Base-by-base conservation (phyloP, 768 basidiomycete genomes). In the Pisolithus tinctorius region DNA sequence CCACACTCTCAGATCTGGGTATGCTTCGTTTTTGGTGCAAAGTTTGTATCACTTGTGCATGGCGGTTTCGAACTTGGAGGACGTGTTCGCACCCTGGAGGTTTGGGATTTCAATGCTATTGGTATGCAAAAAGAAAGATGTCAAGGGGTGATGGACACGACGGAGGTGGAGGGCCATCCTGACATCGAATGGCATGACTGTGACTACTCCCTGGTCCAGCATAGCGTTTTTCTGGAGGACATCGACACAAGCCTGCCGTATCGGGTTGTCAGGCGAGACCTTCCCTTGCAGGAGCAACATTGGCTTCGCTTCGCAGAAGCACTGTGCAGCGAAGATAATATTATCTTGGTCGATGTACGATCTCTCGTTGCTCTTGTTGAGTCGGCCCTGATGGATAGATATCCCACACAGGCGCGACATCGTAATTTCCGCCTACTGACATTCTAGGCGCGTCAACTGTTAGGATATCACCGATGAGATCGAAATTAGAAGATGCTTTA, bases 261-360 rank as follows among this genome's bases (percentile, higher is more conserved):
- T 60, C 69, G 73, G 34, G 59, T 74, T 17, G 66, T 64, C 50
- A 62, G 59, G 9, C 55, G 66, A 25, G 50, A 16, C 47, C 49
- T 69, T 48, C 53, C 47, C 14, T 52, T 55, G 10, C 44, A 50
- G 41, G 14, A 36, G 31, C 46, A 48, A 44, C 52, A 47, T 1
- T 53, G 55, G 20, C 56, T 46, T 0, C 37, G 29, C 1, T 67
- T 60, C 44, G 53, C 58, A 27, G 61, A 63, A 31, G 71, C 70
- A 7, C 75, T 85, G 74, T 77, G 81, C 67, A 76, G 72, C 55
- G 80, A 82, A 61, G 82, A 84, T 63, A 69, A 66, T 52, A 55
- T 84, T 7, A 64, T 85, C 45, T 63, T 80, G 3, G 77, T 82
- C 37, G 71, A 78, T 59, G 75, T 78, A 14, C 44, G 67, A 57